Conservation (phyloP, 83 land plant species). For the Picea abies region DNA sequence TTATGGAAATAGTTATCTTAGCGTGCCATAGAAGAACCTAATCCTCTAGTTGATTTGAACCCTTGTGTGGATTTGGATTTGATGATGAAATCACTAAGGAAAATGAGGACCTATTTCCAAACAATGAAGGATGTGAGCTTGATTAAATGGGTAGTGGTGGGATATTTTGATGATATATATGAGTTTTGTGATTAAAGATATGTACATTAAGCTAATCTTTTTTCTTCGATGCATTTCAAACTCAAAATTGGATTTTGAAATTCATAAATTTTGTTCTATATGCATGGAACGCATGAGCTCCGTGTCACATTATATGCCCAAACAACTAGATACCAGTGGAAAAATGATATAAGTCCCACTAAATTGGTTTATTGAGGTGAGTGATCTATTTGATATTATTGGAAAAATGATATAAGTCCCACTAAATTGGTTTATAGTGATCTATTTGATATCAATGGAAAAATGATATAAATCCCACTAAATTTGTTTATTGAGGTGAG, state of each 20-base stretch:
- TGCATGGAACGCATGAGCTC: slow-evolving; percentile 10
- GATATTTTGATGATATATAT: slow-evolving; percentile 67
- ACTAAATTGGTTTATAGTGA: no score
- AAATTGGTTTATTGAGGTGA: no score
- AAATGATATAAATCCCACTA: slow-evolving; percentile 41
- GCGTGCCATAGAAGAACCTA: neutral
- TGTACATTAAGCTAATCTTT: slow-evolving; percentile 15
- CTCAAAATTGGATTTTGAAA: neutral
- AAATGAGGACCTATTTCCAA: slow-evolving; percentile 34
- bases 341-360: neutral
- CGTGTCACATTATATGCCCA: slow-evolving; percentile 31
- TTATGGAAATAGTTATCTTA: no score
- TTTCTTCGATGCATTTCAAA: neutral
- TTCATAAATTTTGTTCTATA: neutral
- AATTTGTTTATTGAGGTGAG: slow-evolving; percentile 51
- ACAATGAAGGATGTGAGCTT: slow-evolving; percentile 44
- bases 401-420: no score
- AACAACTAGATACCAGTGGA: slow-evolving; percentile 19
- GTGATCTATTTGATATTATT: no score
- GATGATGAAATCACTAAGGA: slow-evolving; percentile 6
- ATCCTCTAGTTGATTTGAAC: neutral
- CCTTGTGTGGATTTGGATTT: neutral
- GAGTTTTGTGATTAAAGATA: slow-evolving; percentile 48
- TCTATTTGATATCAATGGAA: no score
- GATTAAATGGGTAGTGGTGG: slow-evolving; percentile 55